These are phyloP conservation scores for Plasmodium gonderi DNA, from an alignment of 169 alveolate genomes.

Conservation along the genomic window DNA sequence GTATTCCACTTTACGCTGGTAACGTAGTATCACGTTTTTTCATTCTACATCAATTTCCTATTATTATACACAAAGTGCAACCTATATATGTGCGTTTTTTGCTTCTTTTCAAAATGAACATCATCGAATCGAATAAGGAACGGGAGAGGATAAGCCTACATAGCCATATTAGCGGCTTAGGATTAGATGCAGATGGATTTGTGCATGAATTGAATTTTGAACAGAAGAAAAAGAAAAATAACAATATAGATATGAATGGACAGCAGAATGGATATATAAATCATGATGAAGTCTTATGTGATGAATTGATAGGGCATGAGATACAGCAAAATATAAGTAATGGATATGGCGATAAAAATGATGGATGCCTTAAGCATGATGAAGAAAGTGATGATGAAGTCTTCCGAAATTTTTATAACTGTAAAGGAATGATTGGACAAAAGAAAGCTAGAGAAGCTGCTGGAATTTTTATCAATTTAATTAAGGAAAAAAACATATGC, in stretches of 20 bases:
- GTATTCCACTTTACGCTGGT: not conserved
- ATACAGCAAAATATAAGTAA: not conserved
- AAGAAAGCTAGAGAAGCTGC: constrained; percentile 99
- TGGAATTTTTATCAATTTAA: constrained; percentile 97
- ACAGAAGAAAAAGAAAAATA: not conserved
- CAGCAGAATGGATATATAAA: not conserved
- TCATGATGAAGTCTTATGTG: too few relatives aligned
- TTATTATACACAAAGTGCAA: not conserved
- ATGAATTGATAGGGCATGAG: not conserved
- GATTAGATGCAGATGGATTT: constrained; percentile 91
- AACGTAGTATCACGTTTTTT: not conserved
- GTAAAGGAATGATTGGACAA: constrained; percentile 98
- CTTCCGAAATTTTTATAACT: constrained; percentile 32
- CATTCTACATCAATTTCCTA: not conserved
- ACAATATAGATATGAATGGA: not conserved
- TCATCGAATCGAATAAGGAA: constrained; percentile 69
- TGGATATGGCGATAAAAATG: not conserved
- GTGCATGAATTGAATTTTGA: constrained; percentile 29
- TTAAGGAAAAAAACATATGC: constrained; percentile 95
- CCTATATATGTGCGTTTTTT: not conserved
- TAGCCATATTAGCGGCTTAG: constrained; percentile 99
- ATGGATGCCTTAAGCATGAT: not conserved
- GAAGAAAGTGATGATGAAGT: constrained; percentile 31
- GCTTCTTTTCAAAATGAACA: constrained; percentile 31
- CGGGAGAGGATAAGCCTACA: constrained; percentile 96